These are phyloP conservation scores for Starmerella vitae DNA, from an alignment of 805 yeast genomes.

Conservation along the genomic window DNA sequence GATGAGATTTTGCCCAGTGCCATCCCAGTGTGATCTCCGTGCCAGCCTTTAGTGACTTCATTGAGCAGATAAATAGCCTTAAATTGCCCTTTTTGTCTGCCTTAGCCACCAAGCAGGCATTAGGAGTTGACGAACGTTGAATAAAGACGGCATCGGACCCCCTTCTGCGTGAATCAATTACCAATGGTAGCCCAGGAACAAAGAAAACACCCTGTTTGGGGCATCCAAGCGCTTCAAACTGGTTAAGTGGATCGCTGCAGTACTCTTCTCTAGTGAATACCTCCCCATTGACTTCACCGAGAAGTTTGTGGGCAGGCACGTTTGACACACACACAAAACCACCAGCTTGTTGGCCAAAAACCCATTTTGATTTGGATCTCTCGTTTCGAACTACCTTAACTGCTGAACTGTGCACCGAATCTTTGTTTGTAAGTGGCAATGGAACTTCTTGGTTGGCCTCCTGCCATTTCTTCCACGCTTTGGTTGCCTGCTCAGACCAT, in stretches of 20 bases:
- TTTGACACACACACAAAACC: constrained; percentile 48
- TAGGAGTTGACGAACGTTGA: constrained; percentile 64
- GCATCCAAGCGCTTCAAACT: constrained; percentile 61
- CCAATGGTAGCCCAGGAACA: constrained; percentile 43
- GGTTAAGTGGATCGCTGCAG: constrained; percentile 52
- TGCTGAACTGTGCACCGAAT: neutral
- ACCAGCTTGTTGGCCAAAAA: constrained; percentile 6
- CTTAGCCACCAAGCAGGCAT: constrained; percentile 47
- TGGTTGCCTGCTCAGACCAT: constrained; percentile 2
- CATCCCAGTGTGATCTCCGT: constrained; percentile 67
- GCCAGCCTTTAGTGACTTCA: constrained; percentile 43
- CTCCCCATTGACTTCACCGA: constrained; percentile 62
- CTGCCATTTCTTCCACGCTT: neutral
- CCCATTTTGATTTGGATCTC: constrained; percentile 1
- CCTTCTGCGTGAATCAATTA: constrained; percentile 61
- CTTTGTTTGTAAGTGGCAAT: neutral
- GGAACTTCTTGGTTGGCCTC: neutral
- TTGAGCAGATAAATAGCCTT: constrained; percentile 45
- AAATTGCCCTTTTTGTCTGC: constrained; percentile 29
- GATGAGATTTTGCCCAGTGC: constrained; percentile 80
- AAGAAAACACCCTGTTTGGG: constrained; percentile 47
- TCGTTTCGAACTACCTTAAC: constrained; percentile 1
- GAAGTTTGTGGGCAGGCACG: constrained; percentile 32
- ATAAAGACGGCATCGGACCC: constrained; percentile 69
- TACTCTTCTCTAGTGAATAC: constrained; percentile 54